Evolutionary conservation across 1,139 yeast genomes (phyloP).

Genomic region (Geotrichum phurueaensis): DNA sequence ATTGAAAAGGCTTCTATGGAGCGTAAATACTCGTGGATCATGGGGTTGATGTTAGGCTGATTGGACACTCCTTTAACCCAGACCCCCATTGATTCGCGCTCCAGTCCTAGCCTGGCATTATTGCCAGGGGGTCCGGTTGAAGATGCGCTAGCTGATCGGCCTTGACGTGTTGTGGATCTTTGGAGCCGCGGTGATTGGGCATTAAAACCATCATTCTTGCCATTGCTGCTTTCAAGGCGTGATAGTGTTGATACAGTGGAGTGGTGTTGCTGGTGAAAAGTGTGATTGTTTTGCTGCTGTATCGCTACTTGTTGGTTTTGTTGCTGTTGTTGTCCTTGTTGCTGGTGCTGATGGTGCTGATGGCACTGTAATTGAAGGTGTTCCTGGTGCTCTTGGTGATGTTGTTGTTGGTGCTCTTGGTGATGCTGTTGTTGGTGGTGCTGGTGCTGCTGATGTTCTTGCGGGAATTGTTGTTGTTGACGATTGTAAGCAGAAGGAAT

Average conservation of each 20-base stretch:
- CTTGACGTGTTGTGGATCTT: neutral
- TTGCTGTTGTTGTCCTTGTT: no score
- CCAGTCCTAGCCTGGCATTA: neutral
- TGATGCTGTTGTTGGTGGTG: neutral
- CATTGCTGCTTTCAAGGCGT: neutral
- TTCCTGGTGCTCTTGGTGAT: neutral
- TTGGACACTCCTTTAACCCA: constrained; percentile 35
- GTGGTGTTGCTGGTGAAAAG: neutral
- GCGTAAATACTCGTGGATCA: constrained; percentile 34
- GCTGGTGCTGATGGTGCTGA: neutral
- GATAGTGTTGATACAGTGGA: neutral
- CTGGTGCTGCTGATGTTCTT: neutral
- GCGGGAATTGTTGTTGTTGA: neutral
- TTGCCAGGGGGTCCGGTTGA: neutral
- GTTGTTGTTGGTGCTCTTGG: neutral
- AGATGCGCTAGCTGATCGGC: neutral
- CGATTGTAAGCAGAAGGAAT: constrained; percentile 1
- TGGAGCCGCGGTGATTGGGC: neutral
- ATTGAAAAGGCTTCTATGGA: constrained; percentile 40
- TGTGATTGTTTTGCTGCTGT: neutral
- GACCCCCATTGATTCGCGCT: constrained; percentile 31
- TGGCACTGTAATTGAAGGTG: neutral
- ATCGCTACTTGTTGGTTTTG: no score
- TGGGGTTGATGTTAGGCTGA: constrained; percentile 31
- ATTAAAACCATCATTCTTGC: neutral